phyloP scores from a whole-genome alignment of 176 grass and related monocot species.

The Elymus sibiricus region DNA sequence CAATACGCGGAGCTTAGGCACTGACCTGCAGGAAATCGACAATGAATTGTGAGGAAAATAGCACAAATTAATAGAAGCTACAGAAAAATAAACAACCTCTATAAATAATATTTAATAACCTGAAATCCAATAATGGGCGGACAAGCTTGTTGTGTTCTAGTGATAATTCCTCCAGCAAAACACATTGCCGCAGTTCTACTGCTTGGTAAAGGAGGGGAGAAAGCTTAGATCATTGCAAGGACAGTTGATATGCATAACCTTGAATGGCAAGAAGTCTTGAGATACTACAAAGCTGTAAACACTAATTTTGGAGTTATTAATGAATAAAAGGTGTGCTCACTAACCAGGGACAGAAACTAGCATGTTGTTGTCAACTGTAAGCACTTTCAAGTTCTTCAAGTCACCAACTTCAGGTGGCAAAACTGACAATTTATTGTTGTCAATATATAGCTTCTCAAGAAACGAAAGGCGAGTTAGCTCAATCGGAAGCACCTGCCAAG shows the following conservation, averaged over 20 bases:
- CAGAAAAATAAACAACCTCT: conserved; percentile 18
- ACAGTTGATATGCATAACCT: conserved; percentile 15
- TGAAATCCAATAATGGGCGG: conserved; percentile 97
- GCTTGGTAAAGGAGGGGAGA: conserved; percentile 28
- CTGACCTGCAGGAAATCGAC: conserved; percentile 71
- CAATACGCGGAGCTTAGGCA: conserved; percentile 84
- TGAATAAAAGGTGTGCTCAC: conserved; percentile 16
- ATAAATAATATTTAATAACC: conserved; percentile 57
- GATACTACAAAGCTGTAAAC: conserved; percentile 5
- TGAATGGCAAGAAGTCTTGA: neutral
- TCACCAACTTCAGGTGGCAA: conserved; percentile 93
- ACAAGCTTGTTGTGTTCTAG: conserved; percentile 95
- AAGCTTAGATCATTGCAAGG: neutral
- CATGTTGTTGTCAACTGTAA: conserved; percentile 87
- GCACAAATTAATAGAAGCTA: conserved; percentile 11
- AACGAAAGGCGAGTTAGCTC: conserved; percentile 78
- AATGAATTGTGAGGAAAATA: conserved; percentile 48
- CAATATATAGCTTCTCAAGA: conserved; percentile 91
- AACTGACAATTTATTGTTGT: conserved; percentile 85
- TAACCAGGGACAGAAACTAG: conserved; percentile 95
- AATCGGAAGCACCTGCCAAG: conserved; percentile 82
- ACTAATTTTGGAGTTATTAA: neutral
- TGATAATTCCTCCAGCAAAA: conserved; percentile 89
- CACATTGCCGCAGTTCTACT: conserved; percentile 88
- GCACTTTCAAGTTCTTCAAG: conserved; percentile 76